Evolutionary conservation across 352 stramenopile genomes (phyloP).

Genomic region (Phytophthora boehmeriae): DNA sequence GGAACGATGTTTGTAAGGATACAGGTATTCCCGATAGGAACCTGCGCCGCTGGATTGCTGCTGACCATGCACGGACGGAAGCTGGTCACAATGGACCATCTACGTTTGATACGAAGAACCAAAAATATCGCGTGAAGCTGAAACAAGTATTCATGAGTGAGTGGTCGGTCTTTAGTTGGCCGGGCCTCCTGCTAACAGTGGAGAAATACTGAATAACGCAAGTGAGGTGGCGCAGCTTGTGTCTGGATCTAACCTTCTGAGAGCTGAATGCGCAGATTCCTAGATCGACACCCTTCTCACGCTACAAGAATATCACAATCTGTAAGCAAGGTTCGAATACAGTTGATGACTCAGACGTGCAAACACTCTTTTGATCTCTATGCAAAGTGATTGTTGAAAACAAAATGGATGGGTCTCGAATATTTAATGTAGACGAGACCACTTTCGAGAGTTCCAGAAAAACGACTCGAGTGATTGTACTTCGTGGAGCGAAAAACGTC

Average conservation of each 20-base stretch:
- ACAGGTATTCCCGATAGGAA: background rate
- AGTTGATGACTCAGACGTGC: background rate
- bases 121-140: background rate
- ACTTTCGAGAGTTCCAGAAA: constrained; percentile 1
- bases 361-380: constrained; percentile 1
- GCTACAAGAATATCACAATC: background rate
- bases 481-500: background rate
- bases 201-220: background rate
- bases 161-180: background rate
- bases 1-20: background rate
- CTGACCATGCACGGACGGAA: background rate
- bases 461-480: background rate
- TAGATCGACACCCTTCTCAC: background rate
- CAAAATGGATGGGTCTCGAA: background rate
- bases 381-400: constrained; percentile 2
- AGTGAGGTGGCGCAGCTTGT: background rate
- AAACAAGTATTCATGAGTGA: constrained; percentile 2
- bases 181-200: background rate
- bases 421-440: constrained; percentile 11
- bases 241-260: background rate
- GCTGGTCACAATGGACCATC: background rate
- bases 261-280: background rate
- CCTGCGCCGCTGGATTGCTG: background rate
- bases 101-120: background rate
- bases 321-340: background rate